Evolutionary conservation across 169 alveolate genomes (phyloP).

Genomic region (Miamiensis avidus): DNA sequence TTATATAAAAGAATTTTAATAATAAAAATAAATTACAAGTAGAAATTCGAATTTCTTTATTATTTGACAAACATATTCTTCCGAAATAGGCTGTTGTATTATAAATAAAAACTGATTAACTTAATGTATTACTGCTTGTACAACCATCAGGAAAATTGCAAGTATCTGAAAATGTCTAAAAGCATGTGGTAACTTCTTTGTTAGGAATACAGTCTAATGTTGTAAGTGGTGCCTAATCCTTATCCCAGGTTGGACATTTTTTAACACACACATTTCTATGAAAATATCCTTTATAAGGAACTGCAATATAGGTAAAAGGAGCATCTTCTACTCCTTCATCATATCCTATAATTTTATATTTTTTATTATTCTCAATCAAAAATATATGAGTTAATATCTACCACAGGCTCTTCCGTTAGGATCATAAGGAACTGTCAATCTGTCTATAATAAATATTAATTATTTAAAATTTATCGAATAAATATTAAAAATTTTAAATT

Average conservation of each 20-base stretch:
- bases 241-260: slow-evolving; percentile 13
- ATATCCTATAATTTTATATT: neutral
- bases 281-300: slow-evolving; percentile 28
- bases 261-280: slow-evolving; percentile 26
- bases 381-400: neutral
- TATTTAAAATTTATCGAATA: too few relatives aligned
- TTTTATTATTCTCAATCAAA: too few relatives aligned
- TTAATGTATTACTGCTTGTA: neutral
- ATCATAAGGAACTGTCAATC: slow-evolving; percentile 5
- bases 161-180: neutral
- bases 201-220: neutral
- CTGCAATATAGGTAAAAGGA: slow-evolving; percentile 28
- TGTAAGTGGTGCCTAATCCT: neutral
- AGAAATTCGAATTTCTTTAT: neutral
- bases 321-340: slow-evolving; percentile 29
- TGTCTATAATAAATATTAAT: neutral
- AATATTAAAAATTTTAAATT: too few relatives aligned
- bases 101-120: neutral
- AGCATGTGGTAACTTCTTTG: neutral
- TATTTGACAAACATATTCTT: neutral
- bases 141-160: neutral
- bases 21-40: neutral
- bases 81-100: neutral
- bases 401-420: slow-evolving; percentile 41
- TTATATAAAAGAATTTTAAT: too few relatives aligned